Percentiles rank a stretch among this genome's conserved stretches.
Conservation (phyloP, 345 rosid genomes). For the Euphorbia tirucalli region DNA sequence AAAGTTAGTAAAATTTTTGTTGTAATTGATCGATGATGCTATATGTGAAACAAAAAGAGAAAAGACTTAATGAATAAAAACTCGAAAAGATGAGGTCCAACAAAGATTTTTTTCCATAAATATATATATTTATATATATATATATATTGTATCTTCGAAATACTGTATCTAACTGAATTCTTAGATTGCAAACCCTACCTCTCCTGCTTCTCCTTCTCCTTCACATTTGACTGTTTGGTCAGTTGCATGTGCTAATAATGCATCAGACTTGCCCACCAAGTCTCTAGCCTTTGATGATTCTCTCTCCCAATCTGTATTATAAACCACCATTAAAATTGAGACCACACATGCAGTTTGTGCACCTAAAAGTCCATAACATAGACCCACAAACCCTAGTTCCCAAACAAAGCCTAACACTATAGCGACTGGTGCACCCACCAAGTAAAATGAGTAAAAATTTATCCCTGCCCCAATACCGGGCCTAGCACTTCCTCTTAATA, state of each 20-base stretch:
- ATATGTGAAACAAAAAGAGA: too few species aligned
- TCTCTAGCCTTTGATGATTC: slow-evolving; percentile 66
- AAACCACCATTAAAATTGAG: slow-evolving; percentile 61
- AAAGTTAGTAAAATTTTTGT: too few species aligned
- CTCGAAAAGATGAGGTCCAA: too few species aligned
- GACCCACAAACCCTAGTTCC: slow-evolving; percentile 72
- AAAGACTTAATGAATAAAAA: too few species aligned
- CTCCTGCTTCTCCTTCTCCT: slow-evolving; percentile 21
- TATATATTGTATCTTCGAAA: too few species aligned
- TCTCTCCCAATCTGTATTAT: slow-evolving; percentile 72
- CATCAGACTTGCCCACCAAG: slow-evolving; percentile 49
- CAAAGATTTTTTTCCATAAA: too few species aligned
- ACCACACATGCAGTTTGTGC: slow-evolving; percentile 77
- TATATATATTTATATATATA: too few species aligned
- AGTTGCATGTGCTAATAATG: slow-evolving; percentile 21
- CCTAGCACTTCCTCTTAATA: slow-evolving; percentile 46
- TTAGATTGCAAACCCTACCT: neutral
- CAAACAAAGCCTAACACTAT: slow-evolving; percentile 56
- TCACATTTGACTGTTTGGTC: slow-evolving; percentile 39
- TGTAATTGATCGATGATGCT: too few species aligned
- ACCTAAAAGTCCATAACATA: slow-evolving; percentile 78
- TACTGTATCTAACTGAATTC: neutral
- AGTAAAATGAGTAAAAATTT: slow-evolving; percentile 39
- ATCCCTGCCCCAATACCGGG: slow-evolving; percentile 40
- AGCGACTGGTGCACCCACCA: slow-evolving; percentile 43